Evolutionary conservation across 805 yeast species (phyloP).

Genomic region (Wickerhamiella galacta): DNA sequence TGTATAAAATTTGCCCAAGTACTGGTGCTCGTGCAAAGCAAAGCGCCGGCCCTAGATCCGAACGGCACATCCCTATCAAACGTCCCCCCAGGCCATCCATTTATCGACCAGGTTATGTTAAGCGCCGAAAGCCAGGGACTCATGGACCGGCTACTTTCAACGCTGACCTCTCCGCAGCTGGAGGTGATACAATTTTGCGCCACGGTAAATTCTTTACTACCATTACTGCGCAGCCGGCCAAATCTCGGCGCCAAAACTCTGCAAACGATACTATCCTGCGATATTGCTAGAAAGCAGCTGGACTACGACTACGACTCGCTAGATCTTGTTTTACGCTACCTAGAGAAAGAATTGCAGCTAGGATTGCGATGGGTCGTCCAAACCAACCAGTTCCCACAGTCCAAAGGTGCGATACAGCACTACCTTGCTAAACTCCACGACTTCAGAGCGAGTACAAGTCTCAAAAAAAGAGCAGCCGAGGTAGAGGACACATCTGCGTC

Average conservation of each 20-base stretch:
- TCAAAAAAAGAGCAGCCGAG: conserved; percentile 21
- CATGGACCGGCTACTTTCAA: conserved; percentile 45
- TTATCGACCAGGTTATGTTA: conserved; percentile 35
- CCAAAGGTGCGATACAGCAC: conserved; percentile 18
- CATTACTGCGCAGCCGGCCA: conserved; percentile 51
- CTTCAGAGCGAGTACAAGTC: conserved; percentile 16
- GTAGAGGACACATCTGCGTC: conserved; percentile 13
- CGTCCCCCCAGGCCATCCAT: conserved; percentile 45
- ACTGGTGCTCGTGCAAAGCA: conserved; percentile 33
- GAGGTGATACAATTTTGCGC: conserved; percentile 47
- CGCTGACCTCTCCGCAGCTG: conserved; percentile 38
- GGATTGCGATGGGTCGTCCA: conserved; percentile 6
- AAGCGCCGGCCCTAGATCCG: conserved; percentile 9
- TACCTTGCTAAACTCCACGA: conserved; percentile 18
- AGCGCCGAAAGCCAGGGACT: conserved; percentile 58
- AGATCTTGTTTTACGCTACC: conserved; percentile 15
- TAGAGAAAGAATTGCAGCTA: conserved; percentile 13
- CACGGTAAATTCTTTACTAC: conserved; percentile 44
- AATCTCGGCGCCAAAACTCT: conserved; percentile 38
- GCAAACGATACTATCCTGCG: conserved; percentile 42
- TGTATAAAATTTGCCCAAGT: conserved; percentile 56
- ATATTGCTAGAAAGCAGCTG: conserved; percentile 15
- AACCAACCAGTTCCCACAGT: conserved; percentile 20
- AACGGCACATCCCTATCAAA: conserved; percentile 32
- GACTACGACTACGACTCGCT: conserved; percentile 18